These are phyloP conservation scores for Microsporum canis DNA, from an alignment of 2,329 filamentous ascomycete species.

Conservation along the genomic window DNA sequence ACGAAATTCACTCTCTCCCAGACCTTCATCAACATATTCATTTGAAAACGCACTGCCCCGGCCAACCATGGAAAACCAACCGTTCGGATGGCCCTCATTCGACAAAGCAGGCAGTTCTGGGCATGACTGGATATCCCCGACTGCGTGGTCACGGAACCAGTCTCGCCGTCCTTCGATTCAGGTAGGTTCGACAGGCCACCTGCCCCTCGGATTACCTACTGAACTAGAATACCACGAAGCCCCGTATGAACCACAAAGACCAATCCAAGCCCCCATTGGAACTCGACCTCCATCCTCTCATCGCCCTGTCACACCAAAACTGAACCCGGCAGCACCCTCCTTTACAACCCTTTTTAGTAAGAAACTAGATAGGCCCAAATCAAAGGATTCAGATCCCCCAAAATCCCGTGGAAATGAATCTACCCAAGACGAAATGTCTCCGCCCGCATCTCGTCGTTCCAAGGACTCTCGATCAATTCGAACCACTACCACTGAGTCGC, in stretches of 20 bases:
- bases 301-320: constrained; percentile 45
- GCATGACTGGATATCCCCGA: constrained; percentile 43
- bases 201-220: constrained; percentile 44
- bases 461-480: constrained; percentile 36
- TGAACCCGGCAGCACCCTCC: constrained; percentile 82
- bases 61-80: constrained; percentile 66
- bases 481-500: constrained; percentile 36
- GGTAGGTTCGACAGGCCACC: constrained; percentile 57
- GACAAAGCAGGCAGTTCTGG: constrained; percentile 44
- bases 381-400: constrained; percentile 19
- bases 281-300: constrained; percentile 56
- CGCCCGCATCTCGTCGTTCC: constrained; percentile 35
- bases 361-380: constrained; percentile 31
- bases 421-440: constrained; percentile 28
- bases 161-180: constrained; percentile 74
- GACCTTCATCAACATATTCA: constrained; percentile 44
- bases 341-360: constrained; percentile 64
- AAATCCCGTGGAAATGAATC: constrained; percentile 21
- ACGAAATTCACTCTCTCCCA: constrained; percentile 35
- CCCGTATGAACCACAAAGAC: constrained; percentile 39
- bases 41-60: constrained; percentile 52
- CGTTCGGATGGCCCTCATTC: constrained; percentile 54
- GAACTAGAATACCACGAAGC: constrained; percentile 40
- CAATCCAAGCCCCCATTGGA: constrained; percentile 60
- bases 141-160: constrained; percentile 61